phyloP scores from a whole-genome alignment of 2,329 filamentous ascomycete genomes.

The Scedosporium apiospermum region DNA sequence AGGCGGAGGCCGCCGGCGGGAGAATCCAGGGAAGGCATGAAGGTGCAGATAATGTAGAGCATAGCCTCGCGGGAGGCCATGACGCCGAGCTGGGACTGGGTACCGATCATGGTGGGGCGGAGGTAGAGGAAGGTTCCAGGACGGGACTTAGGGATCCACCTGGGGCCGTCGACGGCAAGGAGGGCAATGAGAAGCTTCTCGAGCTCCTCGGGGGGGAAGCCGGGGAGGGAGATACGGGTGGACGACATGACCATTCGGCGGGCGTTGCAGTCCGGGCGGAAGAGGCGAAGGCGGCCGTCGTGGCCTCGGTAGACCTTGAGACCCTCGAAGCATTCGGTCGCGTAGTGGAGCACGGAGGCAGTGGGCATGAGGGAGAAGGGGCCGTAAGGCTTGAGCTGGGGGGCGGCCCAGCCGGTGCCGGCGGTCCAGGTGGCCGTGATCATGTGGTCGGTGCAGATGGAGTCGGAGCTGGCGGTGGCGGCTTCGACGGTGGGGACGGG shows the following conservation, averaged over 20 bases:
- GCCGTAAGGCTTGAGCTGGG: constrained; percentile 67
- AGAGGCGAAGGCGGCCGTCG: constrained; percentile 65
- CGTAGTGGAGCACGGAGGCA: constrained; percentile 76
- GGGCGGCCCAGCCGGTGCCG: constrained; percentile 59
- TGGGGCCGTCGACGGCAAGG: constrained; percentile 61
- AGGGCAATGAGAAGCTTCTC: constrained; percentile 66
- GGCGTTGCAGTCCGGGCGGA: constrained; percentile 67
- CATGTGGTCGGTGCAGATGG: constrained; percentile 80
- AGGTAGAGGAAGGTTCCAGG: constrained; percentile 72
- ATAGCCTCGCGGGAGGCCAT: constrained; percentile 73
- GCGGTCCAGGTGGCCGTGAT: constrained; percentile 61
- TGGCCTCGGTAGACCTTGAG: constrained; percentile 71
- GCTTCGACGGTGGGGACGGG: constrained; percentile 40
- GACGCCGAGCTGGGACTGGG: constrained; percentile 70
- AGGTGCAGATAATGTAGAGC: constrained; percentile 69
- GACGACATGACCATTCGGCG: constrained; percentile 52
- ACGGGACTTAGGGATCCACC: constrained; percentile 66
- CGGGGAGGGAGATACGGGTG: constrained; percentile 62
- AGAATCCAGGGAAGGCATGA: constrained; percentile 48
- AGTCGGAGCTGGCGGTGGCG: constrained; percentile 38
- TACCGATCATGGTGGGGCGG: constrained; percentile 79
- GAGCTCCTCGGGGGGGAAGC: constrained; percentile 61
- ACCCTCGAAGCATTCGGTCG: constrained; percentile 85
- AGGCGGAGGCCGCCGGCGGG: constrained; percentile 56
- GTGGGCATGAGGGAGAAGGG: constrained; percentile 72